Base-by-base conservation (phyloP, 2,329 filamentous ascomycete genomes). In the Aspergillus felis region DNA sequence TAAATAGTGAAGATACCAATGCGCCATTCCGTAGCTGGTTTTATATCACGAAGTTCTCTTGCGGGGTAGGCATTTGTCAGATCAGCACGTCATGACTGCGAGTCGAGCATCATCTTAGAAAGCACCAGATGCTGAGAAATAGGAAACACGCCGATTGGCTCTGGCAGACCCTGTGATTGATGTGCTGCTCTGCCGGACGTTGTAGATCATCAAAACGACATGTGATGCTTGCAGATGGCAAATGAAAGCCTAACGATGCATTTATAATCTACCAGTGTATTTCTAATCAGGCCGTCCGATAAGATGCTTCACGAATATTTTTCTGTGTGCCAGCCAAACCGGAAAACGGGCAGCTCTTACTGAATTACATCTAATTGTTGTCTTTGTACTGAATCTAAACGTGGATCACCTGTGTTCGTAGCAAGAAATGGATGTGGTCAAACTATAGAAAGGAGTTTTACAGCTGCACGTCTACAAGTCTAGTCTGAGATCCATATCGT, bases 71-170 rank as follows among this genome's bases (percentile, higher is more conserved):
- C 59, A 71, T 71, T 71, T 71, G 68, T 71, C 65, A 71, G 64
- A 60, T 20, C 61, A 69, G 70, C 70, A 72, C 70, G 70, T 66
- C 66, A 72, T 72, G 57, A 32, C 54, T 32, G 59, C 61, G 58
- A 48, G 48, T 64, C 64, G 28, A 53, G 58, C 44, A 57, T 56
- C 20, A 44, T 12, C 17, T 24, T 35, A 53, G 22, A 17, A 53
- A 22, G 24, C 22, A 49, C 22, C 25, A 27, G 22, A 61, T 64
- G 67, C 65, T 71, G 69, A 69, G 67, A 71, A 69, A 72, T 70
- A 42, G 51, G 63, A 50, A 53, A 29, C 22, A 12, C 9, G 10
- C 10, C 49, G 17, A 61, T 61, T 58, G 44, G 56, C 14, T 6
- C 32, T 17, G 32, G 3, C 32, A 6, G 5, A 3, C 14, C 32